A percentile compares a stretch with the other conserved stretches of the same genome.
Evolutionary conservation across 768 basidiomycete species (phyloP).

Genomic region (Russula earlei): DNA sequence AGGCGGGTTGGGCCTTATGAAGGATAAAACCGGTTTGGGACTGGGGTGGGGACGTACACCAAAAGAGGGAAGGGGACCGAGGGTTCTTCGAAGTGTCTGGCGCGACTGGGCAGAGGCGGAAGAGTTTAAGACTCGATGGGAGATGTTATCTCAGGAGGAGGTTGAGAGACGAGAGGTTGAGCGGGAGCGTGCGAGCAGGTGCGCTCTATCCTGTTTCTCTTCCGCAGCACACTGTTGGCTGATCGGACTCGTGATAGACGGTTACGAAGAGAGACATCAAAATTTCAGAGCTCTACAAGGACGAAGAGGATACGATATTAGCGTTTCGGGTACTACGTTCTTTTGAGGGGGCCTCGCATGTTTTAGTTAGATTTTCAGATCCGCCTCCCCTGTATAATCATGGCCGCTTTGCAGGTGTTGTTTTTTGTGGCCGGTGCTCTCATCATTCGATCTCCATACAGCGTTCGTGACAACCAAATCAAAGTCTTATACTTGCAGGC

Average conservation of each 20-base stretch:
- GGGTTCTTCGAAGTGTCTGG: slow-evolving; percentile 81
- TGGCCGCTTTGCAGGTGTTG: too few relatives aligned
- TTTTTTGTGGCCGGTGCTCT: too few relatives aligned
- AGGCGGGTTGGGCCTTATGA: slow-evolving; percentile 47
- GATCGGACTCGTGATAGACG: slow-evolving; percentile 32
- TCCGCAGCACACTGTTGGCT: neutral
- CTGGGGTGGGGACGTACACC: slow-evolving; percentile 68
- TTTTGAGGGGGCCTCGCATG: neutral
- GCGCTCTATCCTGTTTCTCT: slow-evolving; percentile 21
- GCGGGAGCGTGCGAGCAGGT: slow-evolving; percentile 75
- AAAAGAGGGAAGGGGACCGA: slow-evolving; percentile 74
- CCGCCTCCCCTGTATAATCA: too few relatives aligned
- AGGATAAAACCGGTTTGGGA: slow-evolving; percentile 77
- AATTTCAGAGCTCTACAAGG: slow-evolving; percentile 41
- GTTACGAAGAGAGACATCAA: slow-evolving; percentile 54
- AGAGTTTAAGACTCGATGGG: slow-evolving; percentile 81
- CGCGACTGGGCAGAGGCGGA: slow-evolving; percentile 90
- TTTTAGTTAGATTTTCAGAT: neutral
- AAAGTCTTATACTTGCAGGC: too few relatives aligned
- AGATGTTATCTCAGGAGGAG: slow-evolving; percentile 83
- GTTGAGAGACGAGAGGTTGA: slow-evolving; percentile 85
- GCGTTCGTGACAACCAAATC: too few relatives aligned
- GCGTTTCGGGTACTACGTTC: neutral
- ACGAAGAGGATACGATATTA: slow-evolving; percentile 22
- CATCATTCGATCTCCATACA: too few relatives aligned